Conservation (phyloP, 2,329 filamentous ascomycete species). For the Pseudogymnoascus sp. region DNA sequence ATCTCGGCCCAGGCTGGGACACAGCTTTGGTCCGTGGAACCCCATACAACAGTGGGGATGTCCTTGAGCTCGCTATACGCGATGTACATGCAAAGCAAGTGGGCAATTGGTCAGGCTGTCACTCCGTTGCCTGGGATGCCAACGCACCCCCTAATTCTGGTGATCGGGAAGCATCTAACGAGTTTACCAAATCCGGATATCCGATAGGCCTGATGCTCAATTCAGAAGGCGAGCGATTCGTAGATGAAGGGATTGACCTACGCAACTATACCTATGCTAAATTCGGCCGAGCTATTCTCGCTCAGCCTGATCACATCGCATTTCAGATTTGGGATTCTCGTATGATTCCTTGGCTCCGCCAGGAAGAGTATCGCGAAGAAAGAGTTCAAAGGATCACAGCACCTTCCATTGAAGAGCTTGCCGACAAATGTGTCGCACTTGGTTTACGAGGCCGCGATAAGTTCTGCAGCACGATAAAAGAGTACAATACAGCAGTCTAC, state of each 20-base stretch:
- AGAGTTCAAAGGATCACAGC: conserved; percentile 36
- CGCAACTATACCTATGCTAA: conserved; percentile 62
- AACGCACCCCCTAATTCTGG: conserved; percentile 48
- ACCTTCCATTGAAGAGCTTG: conserved; percentile 47
- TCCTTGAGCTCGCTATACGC: conserved; percentile 45
- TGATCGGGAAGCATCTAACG: conserved; percentile 53
- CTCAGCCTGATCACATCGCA: conserved; percentile 49
- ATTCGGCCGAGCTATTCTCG: conserved; percentile 55
- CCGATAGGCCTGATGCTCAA: conserved; percentile 62
- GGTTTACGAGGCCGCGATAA: too few relatives aligned
- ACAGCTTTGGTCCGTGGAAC: conserved; percentile 55
- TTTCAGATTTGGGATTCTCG: conserved; percentile 60
- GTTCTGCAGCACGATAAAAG: conserved; percentile 34
- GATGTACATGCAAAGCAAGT: conserved; percentile 43
- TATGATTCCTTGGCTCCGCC: conserved; percentile 44
- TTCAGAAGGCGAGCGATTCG: conserved; percentile 49
- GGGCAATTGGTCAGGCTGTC: conserved; percentile 59
- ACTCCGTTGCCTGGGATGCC: conserved; percentile 59
- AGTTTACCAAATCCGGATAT: conserved; percentile 64
- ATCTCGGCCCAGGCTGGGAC: conserved; percentile 54
- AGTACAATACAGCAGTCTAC: conserved; percentile 53
- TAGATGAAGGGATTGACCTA: conserved; percentile 59
- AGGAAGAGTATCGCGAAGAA: conserved; percentile 52
- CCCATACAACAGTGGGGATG: conserved; percentile 56
- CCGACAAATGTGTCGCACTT: conserved; percentile 36